Base-by-base conservation (phyloP, 2,329 filamentous ascomycete species). In the Microsporum canis region DNA sequence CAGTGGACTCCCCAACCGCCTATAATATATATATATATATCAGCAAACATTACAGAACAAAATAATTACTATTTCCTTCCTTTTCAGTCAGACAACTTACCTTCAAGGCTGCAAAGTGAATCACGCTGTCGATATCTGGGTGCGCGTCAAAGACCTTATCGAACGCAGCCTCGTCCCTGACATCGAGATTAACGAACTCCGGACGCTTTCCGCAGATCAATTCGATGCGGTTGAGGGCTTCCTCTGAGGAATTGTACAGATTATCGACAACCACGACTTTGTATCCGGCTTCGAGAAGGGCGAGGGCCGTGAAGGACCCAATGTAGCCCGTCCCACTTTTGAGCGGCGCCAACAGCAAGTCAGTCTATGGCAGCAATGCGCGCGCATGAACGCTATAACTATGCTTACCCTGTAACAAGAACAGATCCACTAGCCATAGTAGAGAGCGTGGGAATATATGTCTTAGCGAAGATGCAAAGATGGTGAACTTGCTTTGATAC, bases 71-170 rank as follows among this genome's bases (percentile, higher is more conserved):
- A 45, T 7, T 14, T 5, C 45, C 5, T 17, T 49, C 3, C 8
- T 23, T 31, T 0, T 1, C 17, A 8, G 45, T 8, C 5, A 23
- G n/a, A 27, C 41, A 58, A 63, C 77, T 68, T 76, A 88, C 89
- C 88, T 99, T 99, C 68, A 99, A 83, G 29, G 94, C 94, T 65
- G 94, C 95, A 73, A 99, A 99, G 81, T 99, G 94, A 70, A 99
- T 97, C 66, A 97, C 94, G 73, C 89, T 96, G 82, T 96, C 91
- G 71, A 99, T 96, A 71, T 89, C 87, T 58, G 91, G 90, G 77
- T 97, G 88, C 71, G 88, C 88, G 65, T 84, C 80, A 72, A 99
- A 96, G 69, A 97, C 88, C 70, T 86, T 85, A 73, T 96, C 89
- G 62, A 99, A 82, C 10, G 81, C 88, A 65, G 82, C 82, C 75